Percentiles rank a stretch among this genome's conserved stretches.
These are phyloP conservation scores for Cladosporium colombiae DNA, from an alignment of 2,329 filamentous ascomycete species.

Conservation along the genomic window DNA sequence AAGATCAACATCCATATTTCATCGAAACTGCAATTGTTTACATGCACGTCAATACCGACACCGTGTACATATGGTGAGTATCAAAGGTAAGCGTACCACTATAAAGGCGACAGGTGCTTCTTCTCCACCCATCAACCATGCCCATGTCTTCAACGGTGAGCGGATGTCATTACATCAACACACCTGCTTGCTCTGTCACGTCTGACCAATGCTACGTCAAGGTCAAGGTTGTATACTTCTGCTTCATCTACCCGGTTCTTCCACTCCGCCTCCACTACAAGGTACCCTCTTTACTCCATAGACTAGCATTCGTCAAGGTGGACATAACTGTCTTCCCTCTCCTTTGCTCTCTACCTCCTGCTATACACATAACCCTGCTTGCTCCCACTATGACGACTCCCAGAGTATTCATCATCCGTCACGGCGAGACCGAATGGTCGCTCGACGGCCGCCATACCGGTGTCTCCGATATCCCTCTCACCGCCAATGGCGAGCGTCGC, in stretches of 20 bases:
- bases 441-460: constrained; percentile 81
- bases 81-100: not conserved
- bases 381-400: constrained; percentile 44
- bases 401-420: constrained; percentile 62
- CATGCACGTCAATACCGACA: not conserved
- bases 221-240: constrained; percentile 4
- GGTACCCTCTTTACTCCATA: not conserved
- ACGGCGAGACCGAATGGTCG: constrained; percentile 97
- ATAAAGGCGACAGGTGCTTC: not conserved
- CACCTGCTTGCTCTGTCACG: not conserved
- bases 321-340: not conserved
- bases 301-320: not conserved
- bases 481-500: constrained; percentile 66
- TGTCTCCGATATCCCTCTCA: constrained; percentile 79
- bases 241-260: not conserved
- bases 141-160: not conserved
- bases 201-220: constrained; percentile 3
- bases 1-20: not conserved
- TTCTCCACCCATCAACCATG: not conserved
- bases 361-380: not conserved
- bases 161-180: not conserved
- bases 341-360: not conserved
- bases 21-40: not conserved
- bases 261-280: not conserved
- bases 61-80: not conserved